Evolutionary conservation across 129 eudicot genomes (phyloP).

Genomic region (Calendula officinalis): DNA sequence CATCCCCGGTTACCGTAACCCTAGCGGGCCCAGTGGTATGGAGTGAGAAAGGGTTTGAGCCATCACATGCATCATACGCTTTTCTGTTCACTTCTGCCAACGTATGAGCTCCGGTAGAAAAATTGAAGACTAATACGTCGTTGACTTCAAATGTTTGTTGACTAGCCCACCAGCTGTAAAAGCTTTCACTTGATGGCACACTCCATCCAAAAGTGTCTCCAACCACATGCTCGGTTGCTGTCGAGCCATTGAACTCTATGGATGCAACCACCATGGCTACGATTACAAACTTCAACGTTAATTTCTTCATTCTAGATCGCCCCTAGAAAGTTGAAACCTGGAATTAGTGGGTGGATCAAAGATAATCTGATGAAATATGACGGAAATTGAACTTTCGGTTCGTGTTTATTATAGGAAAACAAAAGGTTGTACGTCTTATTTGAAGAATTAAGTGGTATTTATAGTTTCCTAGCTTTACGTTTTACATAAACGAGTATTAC

Average conservation of each 20-base stretch:
- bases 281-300: background rate
- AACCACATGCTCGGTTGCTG: background rate
- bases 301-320: background rate
- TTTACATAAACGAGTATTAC: too few species aligned
- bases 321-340: too few species aligned
- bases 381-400: too few species aligned
- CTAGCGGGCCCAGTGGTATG: background rate
- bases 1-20: background rate
- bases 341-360: too few species aligned
- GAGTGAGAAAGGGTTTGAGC: background rate
- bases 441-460: too few species aligned
- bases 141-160: background rate
- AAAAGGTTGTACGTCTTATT: too few species aligned
- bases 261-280: background rate
- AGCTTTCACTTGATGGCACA: background rate
- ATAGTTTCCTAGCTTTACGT: too few species aligned
- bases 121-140: background rate
- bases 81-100: background rate
- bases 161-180: background rate
- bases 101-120: background rate
- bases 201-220: background rate
- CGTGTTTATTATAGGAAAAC: too few species aligned
- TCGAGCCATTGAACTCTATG: background rate
- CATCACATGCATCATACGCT: conserved; percentile 4
- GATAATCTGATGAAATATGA: too few species aligned